phyloP scores from a whole-genome alignment of 192 early-diverging fungal species.

The Spizellomyces sp. region DNA sequence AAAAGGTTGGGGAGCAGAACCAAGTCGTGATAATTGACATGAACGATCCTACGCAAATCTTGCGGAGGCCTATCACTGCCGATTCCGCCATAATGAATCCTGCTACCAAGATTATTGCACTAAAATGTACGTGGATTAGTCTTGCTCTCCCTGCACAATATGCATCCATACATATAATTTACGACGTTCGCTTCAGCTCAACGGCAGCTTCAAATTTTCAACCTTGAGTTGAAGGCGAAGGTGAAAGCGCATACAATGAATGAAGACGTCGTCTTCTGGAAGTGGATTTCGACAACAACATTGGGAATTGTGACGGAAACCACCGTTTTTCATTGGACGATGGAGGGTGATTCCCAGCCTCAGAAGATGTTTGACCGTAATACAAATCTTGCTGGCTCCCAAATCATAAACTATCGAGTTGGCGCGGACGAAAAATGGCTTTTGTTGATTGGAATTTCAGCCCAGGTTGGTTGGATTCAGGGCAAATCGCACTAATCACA shows the following conservation, averaged over 20 bases:
- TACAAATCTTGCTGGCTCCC: conserved; percentile 74
- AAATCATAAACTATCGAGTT: conserved; percentile 96
- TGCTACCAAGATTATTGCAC: conserved; percentile 86
- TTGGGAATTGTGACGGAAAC: conserved; percentile 88
- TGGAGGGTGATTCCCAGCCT: conserved; percentile 86
- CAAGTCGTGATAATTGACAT: conserved; percentile 96
- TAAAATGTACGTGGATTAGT: conserved; percentile 71
- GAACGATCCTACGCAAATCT: conserved; percentile 76
- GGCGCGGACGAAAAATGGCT: conserved; percentile 94
- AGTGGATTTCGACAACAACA: conserved; percentile 86
- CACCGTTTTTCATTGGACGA: conserved; percentile 95
- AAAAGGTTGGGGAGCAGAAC: conserved; percentile 81
- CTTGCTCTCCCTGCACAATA: background rate
- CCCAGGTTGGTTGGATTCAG: conserved; percentile 50
- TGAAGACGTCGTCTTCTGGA: conserved; percentile 95
- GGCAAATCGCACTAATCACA: conserved; percentile 5
- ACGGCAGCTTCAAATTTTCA: conserved; percentile 95
- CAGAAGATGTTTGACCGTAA: conserved; percentile 94
- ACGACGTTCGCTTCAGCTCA: conserved; percentile 57
- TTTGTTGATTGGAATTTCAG: conserved; percentile 92
- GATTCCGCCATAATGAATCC: conserved; percentile 99
- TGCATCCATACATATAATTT: background rate
- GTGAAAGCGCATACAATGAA: conserved; percentile 90
- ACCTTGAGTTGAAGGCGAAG: conserved; percentile 94
- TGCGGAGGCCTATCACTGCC: conserved; percentile 91